Base-by-base conservation (phyloP, 257 asterid species). In the Leptodermis oblonga region DNA sequence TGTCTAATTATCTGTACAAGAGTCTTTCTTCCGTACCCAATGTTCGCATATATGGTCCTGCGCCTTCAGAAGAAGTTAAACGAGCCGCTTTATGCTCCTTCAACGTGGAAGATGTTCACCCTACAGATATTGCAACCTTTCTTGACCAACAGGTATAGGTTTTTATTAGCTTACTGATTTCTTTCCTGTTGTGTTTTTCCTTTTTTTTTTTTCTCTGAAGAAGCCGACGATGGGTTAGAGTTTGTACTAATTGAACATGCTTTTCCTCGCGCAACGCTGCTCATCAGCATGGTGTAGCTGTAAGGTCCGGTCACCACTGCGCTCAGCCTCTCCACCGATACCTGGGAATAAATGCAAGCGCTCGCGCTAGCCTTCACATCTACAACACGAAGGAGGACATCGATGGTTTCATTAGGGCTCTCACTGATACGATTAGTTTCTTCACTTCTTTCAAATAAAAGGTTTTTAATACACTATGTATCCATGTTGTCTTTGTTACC, bases 271-370 rank as follows among this genome's bases (percentile, higher is more conserved):
- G 41, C 58, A 7, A 28, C 42, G 4, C 48, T 25, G 3, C 30
- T 67, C 71, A 68, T 58, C 97, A 93, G 96, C 96, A 93, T 48
- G 84, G 95, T 30, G 83, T 93, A 22, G 99, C 96, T 25, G 78
- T 93, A 68, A 85, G 99, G 80, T 88, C 99, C 7, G 97, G 99
- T 3, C 99, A 90, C 75, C 97, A 93, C 68, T 93, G 99, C 37
- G 99, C 99, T 28, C 97, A 90, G 79, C 97, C 96, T 61, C 95
- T 93, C 43, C 97, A 93, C 73, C 87, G 87, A 15, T 77, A 83
- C 71, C 65, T 93, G 75, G 97, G 96, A 69, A 84, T 90, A 75
- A 85, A 73, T 39, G 84, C 99, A 0, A 90, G 95, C 20, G 99
- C 99, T 14, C 87, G 97, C 2, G 97, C 96, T 37, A 93, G 99